Evolutionary conservation across 768 basidiomycete species (phyloP).

Genomic region (Aureoboletus auriporus): DNA sequence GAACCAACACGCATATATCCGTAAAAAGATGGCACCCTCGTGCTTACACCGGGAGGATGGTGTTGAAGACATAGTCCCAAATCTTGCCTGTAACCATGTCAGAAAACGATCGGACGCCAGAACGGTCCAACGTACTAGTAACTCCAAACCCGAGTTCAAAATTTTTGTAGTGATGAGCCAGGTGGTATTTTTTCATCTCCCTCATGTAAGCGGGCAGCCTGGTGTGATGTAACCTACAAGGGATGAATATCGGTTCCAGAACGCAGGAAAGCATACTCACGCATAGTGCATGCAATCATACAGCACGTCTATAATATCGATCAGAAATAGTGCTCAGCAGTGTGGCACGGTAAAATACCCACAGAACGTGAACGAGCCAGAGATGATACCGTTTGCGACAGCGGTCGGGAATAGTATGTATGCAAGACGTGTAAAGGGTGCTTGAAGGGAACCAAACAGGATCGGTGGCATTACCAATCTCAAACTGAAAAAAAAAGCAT

Average conservation of each 20-base stretch:
- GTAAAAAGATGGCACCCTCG: neutral
- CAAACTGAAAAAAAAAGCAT: conserved; percentile 42
- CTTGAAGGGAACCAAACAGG: conserved; percentile 71
- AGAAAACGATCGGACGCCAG: neutral
- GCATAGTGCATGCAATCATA: conserved; percentile 95
- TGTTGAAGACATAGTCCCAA: conserved; percentile 93
- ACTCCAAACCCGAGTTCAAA: conserved; percentile 97
- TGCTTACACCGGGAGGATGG: conserved; percentile 59
- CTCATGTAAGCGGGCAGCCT: conserved; percentile 80
- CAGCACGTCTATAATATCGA: conserved; percentile 53
- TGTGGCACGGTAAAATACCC: conserved; percentile 22
- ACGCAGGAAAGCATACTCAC: conserved; percentile 38
- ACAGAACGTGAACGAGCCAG: conserved; percentile 77
- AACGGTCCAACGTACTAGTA: conserved; percentile 55
- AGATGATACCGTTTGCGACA: conserved; percentile 87
- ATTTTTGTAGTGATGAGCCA: conserved; percentile 98
- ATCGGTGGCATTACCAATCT: conserved; percentile 96
- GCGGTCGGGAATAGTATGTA: conserved; percentile 78
- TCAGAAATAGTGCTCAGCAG: conserved; percentile 3
- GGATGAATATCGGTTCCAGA: conserved; percentile 1
- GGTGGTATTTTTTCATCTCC: conserved; percentile 96
- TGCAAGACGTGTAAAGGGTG: conserved; percentile 84
- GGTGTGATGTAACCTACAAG: conserved; percentile 73
- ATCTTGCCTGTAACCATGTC: conserved; percentile 60
- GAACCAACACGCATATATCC: conserved; percentile 5